Evolutionary conservation across 768 basidiomycete species (phyloP).

Genomic region (Leucocoprinus sp.): DNA sequence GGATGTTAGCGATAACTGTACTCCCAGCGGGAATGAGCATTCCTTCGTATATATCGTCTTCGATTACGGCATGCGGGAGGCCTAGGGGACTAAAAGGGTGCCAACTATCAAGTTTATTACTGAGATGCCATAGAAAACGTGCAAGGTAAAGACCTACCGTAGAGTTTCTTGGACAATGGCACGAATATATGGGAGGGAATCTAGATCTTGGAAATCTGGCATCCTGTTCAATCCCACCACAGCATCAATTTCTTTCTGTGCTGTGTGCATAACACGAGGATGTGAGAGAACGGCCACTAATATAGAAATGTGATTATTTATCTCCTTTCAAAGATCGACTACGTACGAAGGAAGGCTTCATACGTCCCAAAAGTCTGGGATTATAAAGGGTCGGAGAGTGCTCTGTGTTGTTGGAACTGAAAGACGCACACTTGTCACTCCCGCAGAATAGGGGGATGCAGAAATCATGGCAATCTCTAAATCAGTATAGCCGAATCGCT

Average conservation of each 20-base stretch:
- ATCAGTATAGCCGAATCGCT: conserved; percentile 30
- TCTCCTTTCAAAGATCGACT: too few relatives aligned
- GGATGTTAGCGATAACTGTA: conserved; percentile 18
- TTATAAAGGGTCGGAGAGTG: not conserved
- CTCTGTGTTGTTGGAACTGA: not conserved
- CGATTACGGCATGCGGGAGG: conserved; percentile 25
- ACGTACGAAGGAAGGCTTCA: conserved; percentile 14
- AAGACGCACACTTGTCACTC: conserved; percentile 19
- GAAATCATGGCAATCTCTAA: conserved; percentile 32
- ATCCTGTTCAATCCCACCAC: conserved; percentile 23
- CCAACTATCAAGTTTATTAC: conserved; percentile 12
- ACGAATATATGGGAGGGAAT: conserved; percentile 20
- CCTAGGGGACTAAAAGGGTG: conserved; percentile 20
- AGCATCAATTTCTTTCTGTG: conserved; percentile 27
- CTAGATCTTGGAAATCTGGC: conserved; percentile 24
- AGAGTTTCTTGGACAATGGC: conserved; percentile 19
- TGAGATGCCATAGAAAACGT: not conserved
- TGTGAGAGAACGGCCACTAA: conserved; percentile 25
- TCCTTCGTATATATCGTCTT: conserved; percentile 29
- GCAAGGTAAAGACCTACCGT: conserved; percentile 10
- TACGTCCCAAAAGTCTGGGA: conserved; percentile 13
- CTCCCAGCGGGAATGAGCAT: conserved; percentile 29
- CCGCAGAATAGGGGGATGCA: conserved; percentile 22
- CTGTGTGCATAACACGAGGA: conserved; percentile 23
- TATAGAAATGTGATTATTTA: not conserved